Evolutionary conservation across 176 grass and related monocot species (phyloP).

Genomic region (maize (Zea mays)): Zm-B73-REFERENCE-NAM-5.0 NC_050100.1:10174501-10175000

Average conservation of each 20-base stretch:
- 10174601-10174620: too few species aligned
- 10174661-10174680: too few species aligned
- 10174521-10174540: too few species aligned
- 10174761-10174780: conserved; percentile 5
- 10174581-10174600: too few species aligned
- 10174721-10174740: conserved; percentile 18
- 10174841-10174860: conserved; percentile 27
- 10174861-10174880: not conserved
- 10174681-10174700: too few species aligned
- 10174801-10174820: conserved; percentile 2
- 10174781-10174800: not conserved
- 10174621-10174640: too few species aligned
- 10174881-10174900: not conserved
- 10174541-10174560: too few species aligned
- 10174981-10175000: conserved; percentile 2
- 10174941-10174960: not conserved
- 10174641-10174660: too few species aligned
- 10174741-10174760: too few species aligned
- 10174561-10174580: too few species aligned
- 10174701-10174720: too few species aligned
- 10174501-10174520: too few species aligned
- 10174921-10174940: conserved; percentile 24
- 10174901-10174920: not conserved
- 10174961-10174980: not conserved
- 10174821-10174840: not conserved